A percentile compares a stretch with the other conserved stretches of the same genome.
These are phyloP conservation scores for Backusella mclennaniae DNA, from an alignment of 192 early-diverging fungal species.

Conservation along the genomic window DNA sequence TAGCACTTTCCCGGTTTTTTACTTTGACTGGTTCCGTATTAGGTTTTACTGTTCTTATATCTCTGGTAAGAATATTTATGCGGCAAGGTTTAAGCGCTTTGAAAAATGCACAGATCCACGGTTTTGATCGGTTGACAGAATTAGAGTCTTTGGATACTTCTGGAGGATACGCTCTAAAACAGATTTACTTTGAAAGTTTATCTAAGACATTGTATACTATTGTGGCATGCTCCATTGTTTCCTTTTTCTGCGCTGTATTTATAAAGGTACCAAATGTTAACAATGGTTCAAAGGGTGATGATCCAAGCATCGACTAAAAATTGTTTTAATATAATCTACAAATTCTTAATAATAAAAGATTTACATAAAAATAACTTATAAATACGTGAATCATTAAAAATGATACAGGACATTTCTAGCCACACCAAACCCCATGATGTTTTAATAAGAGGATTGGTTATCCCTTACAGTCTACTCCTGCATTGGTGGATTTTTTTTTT, in stretches of 20 bases:
- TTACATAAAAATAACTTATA: too few species aligned
- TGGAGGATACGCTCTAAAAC: background rate
- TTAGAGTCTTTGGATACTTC: background rate
- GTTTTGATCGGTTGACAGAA: background rate
- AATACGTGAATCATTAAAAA: too few species aligned
- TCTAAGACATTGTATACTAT: background rate
- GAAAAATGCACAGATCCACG: background rate
- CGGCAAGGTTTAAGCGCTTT: background rate
- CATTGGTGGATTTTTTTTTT: too few species aligned
- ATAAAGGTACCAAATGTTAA: background rate
- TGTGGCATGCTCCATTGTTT: background rate
- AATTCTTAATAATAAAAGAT: background rate
- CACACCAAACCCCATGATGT: too few species aligned
- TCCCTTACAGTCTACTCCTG: too few species aligned
- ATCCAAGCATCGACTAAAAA: background rate
- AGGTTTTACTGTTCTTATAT: background rate
- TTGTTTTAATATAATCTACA: background rate
- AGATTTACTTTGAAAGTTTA: background rate
- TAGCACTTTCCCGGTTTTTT: background rate
- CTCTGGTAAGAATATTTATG: background rate
- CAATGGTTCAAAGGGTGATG: background rate
- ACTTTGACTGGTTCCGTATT: background rate
- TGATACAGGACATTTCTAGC: too few species aligned
- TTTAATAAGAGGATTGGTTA: too few species aligned
- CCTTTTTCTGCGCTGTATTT: background rate